phyloP scores from a whole-genome alignment of 176 grass and related monocot genomes.

The Metroxylon sagu region DNA sequence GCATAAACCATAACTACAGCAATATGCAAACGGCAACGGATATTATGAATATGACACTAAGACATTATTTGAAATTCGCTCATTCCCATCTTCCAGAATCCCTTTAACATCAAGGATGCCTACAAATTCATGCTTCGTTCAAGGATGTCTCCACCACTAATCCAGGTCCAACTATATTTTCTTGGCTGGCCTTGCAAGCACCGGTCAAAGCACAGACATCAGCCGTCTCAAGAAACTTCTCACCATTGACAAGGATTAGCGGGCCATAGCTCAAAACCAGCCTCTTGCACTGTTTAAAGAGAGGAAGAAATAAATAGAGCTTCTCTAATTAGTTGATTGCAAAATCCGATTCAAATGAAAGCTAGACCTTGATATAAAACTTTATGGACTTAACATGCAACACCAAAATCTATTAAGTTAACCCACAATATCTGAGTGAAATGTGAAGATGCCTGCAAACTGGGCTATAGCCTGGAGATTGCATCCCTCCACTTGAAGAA shows the following conservation, averaged over 20 bases:
- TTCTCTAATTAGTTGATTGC: too few species aligned
- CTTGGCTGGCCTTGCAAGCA: constrained; percentile 38
- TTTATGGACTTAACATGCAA: too few species aligned
- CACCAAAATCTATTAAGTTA: too few species aligned
- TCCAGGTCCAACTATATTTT: not conserved
- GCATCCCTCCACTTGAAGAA: too few species aligned
- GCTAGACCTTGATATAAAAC: not conserved
- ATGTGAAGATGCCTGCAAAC: too few species aligned
- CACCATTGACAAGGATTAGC: constrained; percentile 78
- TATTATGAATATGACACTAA: too few species aligned
- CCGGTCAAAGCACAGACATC: constrained; percentile 47
- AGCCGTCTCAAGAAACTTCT: constrained; percentile 80
- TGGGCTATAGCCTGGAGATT: too few species aligned
- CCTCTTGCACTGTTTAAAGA: constrained; percentile 62
- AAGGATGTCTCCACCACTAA: constrained; percentile 5
- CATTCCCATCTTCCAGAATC: too few species aligned
- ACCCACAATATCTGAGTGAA: too few species aligned
- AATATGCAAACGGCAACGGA: too few species aligned
- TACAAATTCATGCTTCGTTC: constrained; percentile 36
- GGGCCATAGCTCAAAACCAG: constrained; percentile 76
- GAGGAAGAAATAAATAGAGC: not conserved
- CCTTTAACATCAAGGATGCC: constrained; percentile 9
- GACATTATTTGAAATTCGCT: too few species aligned
- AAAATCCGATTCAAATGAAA: not conserved
- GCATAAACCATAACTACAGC: too few species aligned